These are phyloP conservation scores for Auxenochlorella pyrenoidosa DNA, from an alignment of 139 green algal genomes.

Conservation along the genomic window DNA sequence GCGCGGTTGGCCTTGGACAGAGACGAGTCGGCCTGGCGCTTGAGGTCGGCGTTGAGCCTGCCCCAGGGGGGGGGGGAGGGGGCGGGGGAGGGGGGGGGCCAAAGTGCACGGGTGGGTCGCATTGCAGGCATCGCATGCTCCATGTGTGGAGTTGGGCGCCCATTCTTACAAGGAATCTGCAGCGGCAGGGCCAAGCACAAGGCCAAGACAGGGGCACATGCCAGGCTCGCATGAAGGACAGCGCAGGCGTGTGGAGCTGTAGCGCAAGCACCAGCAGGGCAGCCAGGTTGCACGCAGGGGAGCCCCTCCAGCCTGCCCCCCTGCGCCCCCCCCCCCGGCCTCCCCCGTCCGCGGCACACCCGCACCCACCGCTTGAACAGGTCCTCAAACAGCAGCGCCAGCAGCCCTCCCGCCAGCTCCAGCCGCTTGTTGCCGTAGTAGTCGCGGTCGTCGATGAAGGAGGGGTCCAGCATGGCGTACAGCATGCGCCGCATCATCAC, in stretches of 20 bases:
- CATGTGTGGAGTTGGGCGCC: too few species aligned
- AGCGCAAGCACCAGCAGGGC: not conserved
- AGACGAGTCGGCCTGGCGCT: constrained; percentile 84
- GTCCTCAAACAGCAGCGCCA: constrained; percentile 99
- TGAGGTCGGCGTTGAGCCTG: constrained; percentile 82
- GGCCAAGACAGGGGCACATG: too few species aligned
- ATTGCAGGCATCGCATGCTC: too few species aligned
- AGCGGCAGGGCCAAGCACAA: too few species aligned
- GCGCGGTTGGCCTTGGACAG: constrained; percentile 86
- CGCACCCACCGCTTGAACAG: constrained; percentile 91
- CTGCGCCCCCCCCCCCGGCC: too few species aligned
- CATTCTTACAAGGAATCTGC: too few species aligned
- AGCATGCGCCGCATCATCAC: constrained; percentile 97
- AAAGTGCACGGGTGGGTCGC: too few species aligned
- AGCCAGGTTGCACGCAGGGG: not conserved
- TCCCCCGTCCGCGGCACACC: too few species aligned
- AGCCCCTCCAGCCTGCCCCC: not conserved
- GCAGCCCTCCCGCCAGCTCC: constrained; percentile 94
- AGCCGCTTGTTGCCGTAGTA: constrained; percentile 99
- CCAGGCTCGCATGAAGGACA: too few species aligned
- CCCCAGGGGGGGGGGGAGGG: not conserved
- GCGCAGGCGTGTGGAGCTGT: too few species aligned
- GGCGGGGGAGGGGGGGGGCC: too few species aligned
- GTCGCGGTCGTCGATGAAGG: constrained; percentile 94
- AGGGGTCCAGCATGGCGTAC: constrained; percentile 87